A percentile compares a stretch with the other conserved stretches of the same genome.
These are phyloP conservation scores for Sophora flavescens DNA, from an alignment of 306 rosid species.

Conservation along the genomic window DNA sequence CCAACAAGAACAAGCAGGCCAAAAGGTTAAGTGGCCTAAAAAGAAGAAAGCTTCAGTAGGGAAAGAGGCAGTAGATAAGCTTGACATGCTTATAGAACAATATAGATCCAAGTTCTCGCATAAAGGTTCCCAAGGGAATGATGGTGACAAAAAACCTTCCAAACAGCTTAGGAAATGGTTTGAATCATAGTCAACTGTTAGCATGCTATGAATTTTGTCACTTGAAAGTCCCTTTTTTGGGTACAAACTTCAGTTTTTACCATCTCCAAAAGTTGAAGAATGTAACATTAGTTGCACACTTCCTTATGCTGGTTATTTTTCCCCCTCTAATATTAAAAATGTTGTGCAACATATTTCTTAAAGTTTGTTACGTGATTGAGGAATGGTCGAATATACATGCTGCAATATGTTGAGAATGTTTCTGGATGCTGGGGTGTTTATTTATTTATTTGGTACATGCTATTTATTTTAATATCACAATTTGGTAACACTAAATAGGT, in stretches of 20 bases:
- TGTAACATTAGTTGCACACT: conserved; percentile 48
- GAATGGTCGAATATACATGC: neutral
- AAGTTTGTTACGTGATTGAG: neutral
- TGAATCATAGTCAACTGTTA: conserved; percentile 51
- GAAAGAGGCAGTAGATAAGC: conserved; percentile 74
- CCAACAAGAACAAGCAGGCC: conserved; percentile 49
- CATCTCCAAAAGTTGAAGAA: neutral
- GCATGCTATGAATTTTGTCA: conserved; percentile 37
- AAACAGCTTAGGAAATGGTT: conserved; percentile 86
- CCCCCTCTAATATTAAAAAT: neutral
- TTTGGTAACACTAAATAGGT: neutral
- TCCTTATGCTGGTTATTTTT: neutral
- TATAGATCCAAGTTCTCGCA: conserved; percentile 77
- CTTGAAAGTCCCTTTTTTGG: neutral
- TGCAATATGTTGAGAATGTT: neutral
- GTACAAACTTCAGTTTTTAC: neutral
- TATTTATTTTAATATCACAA: too few species aligned
- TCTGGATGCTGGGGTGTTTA: neutral
- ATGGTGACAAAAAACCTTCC: conserved; percentile 61
- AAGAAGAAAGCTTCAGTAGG: conserved; percentile 77
- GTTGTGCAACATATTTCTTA: neutral
- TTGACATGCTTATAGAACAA: conserved; percentile 89
- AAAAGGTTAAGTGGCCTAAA: conserved; percentile 55
- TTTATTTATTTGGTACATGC: neutral
- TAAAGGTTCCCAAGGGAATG: conserved; percentile 53